Evolutionary conservation across 108 stramenopile genomes (phyloP).

Genomic region (Fragilariopsis cylindrus): DNA sequence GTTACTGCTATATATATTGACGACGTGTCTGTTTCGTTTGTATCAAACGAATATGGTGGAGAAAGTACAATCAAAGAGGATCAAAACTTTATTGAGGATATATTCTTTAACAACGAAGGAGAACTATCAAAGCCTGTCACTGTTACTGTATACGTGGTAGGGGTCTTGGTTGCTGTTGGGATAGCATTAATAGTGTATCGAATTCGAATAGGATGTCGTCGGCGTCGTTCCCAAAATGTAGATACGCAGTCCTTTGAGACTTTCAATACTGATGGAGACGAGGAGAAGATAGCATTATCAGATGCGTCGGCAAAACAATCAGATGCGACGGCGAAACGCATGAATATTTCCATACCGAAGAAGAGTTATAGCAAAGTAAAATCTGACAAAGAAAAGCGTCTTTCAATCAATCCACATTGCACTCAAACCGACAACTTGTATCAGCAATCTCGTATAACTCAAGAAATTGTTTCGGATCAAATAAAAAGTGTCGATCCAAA

Average conservation of each 20-base stretch:
- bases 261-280: not conserved
- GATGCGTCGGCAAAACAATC: not conserved
- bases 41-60: not conserved
- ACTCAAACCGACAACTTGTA: too few species aligned
- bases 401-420: too few species aligned
- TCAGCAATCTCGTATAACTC: too few species aligned
- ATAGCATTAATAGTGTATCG: constrained; percentile 5
- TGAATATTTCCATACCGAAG: too few species aligned
- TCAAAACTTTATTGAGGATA: not conserved
- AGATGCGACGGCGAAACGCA: not conserved
- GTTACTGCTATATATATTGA: constrained; percentile 22
- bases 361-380: too few species aligned
- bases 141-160: not conserved
- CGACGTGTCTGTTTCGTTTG: constrained; percentile 11
- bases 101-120: not conserved
- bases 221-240: not conserved
- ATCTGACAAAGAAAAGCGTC: too few species aligned
- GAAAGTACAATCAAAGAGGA: not conserved
- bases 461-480: too few species aligned
- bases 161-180: not conserved
- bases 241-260: not conserved
- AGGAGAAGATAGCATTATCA: not conserved
- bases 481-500: too few species aligned
- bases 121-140: constrained; percentile 1
- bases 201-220: not conserved